phyloP scores from a whole-genome alignment of 176 grass and related monocot genomes.

The Avena eriantha region DNA sequence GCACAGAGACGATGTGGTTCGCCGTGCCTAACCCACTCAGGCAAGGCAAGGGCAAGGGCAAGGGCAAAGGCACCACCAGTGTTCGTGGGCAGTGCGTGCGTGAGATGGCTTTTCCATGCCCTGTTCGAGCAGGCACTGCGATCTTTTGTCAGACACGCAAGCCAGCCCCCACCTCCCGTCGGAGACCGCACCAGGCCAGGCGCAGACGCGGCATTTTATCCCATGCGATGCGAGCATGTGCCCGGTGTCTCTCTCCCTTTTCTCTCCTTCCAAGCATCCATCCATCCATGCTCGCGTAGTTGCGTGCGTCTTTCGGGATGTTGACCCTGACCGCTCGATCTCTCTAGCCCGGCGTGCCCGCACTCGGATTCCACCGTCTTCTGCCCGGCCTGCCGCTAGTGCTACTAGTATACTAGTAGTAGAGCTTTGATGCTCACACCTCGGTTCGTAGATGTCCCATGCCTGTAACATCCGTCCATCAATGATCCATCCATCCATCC shows the following conservation, averaged over 20 bases:
- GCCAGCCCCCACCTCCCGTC: too few species aligned
- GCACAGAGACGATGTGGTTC: not conserved
- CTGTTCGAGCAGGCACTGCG: slow-evolving; percentile 14
- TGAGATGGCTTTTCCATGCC: not conserved
- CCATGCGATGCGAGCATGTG: too few species aligned
- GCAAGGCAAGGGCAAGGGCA: not conserved
- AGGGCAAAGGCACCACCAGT: not conserved
- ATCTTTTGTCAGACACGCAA: not conserved
- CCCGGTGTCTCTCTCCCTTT: too few species aligned
- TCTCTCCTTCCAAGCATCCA: too few species aligned
- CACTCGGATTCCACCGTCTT: slow-evolving; percentile 1
- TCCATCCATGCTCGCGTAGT: too few species aligned
- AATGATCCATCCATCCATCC: not conserved
- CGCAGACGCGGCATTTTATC: too few species aligned
- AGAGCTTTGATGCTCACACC: not conserved
- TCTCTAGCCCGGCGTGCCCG: not conserved
- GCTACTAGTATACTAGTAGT: too few species aligned
- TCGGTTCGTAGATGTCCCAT: not conserved
- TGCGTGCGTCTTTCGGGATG: too few species aligned
- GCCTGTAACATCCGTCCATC: slow-evolving; percentile 8
- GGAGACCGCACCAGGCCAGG: too few species aligned
- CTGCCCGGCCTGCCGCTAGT: not conserved
- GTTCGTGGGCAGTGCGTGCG: not conserved
- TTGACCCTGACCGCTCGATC: slow-evolving; percentile 1
- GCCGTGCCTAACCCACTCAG: not conserved